Evolutionary conservation across 352 stramenopile species (phyloP).

Genomic region (Phytopythium chamaehyphon): DNA sequence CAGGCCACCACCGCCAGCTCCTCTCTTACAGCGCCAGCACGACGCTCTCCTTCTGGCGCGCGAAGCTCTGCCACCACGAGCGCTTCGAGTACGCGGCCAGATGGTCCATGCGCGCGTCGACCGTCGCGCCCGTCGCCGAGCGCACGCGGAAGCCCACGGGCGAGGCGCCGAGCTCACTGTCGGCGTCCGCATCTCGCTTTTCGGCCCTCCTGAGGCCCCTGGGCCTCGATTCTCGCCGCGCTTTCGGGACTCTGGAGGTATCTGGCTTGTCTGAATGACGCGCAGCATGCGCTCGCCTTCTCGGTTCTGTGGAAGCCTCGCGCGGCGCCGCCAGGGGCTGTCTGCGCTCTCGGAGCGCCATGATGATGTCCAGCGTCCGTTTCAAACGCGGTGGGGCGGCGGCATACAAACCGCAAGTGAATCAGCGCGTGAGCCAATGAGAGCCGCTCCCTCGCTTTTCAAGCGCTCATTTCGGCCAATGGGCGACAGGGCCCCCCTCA

Average conservation of each 20-base stretch:
- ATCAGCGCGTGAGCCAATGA: not conserved
- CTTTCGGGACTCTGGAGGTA: no score
- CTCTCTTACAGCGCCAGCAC: constrained; percentile 41
- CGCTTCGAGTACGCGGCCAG: constrained; percentile 49
- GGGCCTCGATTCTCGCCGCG: no score
- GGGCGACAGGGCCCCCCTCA: no score
- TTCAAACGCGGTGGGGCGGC: no score
- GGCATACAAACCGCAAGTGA: not conserved
- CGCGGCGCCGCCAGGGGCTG: no score
- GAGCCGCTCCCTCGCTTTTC: not conserved
- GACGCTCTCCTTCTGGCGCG: constrained; percentile 39
- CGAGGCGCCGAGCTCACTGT: constrained; percentile 9
- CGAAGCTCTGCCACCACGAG: constrained; percentile 64
- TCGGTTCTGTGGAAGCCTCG: no score
- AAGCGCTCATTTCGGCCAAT: not conserved
- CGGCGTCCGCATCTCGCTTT: not conserved
- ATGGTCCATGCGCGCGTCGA: constrained; percentile 24
- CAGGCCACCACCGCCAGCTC: not conserved
- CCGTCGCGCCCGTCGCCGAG: constrained; percentile 27
- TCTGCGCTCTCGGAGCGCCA: not conserved
- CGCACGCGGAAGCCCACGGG: constrained; percentile 36
- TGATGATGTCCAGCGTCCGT: not conserved
- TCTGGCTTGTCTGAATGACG: no score
- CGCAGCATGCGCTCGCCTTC: no score
- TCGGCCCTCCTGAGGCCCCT: not conserved